Evolutionary conservation across 192 early-diverging fungal species (phyloP).

Genomic region (Backusella westeae): DNA sequence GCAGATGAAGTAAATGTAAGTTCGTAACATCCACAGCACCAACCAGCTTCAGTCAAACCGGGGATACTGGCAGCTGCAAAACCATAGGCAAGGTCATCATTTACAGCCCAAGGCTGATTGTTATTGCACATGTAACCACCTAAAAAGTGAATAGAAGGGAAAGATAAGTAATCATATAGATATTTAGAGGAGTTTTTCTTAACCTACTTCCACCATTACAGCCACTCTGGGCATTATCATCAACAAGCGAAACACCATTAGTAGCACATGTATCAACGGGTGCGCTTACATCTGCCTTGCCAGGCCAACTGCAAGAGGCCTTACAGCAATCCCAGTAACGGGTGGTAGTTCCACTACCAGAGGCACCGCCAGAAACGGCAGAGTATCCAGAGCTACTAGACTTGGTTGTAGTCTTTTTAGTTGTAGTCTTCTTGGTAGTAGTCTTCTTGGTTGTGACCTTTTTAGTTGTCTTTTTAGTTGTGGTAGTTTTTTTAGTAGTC

Average conservation of each 20-base stretch:
- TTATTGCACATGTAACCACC: slow-evolving; percentile 28
- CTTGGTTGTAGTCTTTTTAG: not conserved
- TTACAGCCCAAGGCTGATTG: slow-evolving; percentile 29
- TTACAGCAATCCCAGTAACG: slow-evolving; percentile 36
- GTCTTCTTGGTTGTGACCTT: not conserved
- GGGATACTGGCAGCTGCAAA: slow-evolving; percentile 28
- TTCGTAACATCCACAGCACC: slow-evolving; percentile 31
- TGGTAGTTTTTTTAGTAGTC: not conserved
- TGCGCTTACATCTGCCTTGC: slow-evolving; percentile 20
- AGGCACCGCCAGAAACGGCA: slow-evolving; percentile 15
- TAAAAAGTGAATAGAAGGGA: not conserved
- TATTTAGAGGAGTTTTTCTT: not conserved
- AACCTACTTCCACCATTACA: slow-evolving; percentile 21
- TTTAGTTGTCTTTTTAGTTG: not conserved
- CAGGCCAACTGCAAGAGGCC: slow-evolving; percentile 16
- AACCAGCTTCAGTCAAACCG: slow-evolving; percentile 21
- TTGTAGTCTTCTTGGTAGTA: not conserved
- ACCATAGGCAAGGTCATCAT: slow-evolving; percentile 25
- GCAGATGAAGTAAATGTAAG: slow-evolving; percentile 21
- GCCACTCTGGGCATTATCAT: slow-evolving; percentile 13
- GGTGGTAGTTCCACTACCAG: slow-evolving; percentile 21
- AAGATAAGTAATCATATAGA: not conserved
- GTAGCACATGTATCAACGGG: slow-evolving; percentile 22
- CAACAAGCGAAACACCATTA: slow-evolving; percentile 18
- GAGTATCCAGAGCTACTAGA: not conserved